Evolutionary conservation across 1,284 basidiomycete genomes (phyloP).

Genomic region (Trametes sp.): DNA sequence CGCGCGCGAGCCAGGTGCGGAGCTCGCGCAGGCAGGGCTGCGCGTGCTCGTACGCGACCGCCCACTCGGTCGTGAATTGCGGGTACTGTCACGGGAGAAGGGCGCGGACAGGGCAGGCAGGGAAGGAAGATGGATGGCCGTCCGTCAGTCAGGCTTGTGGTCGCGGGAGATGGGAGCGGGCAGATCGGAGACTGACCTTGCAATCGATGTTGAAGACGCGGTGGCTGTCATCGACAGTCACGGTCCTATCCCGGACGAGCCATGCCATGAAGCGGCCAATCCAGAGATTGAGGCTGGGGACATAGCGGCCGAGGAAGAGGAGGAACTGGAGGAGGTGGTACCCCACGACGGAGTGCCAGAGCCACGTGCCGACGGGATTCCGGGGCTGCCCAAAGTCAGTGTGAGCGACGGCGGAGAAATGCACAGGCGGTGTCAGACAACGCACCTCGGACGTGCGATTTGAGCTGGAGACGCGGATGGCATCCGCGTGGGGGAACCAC

Average conservation of each 20-base stretch:
- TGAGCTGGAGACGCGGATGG: conserved; percentile 77
- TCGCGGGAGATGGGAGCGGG: not conserved
- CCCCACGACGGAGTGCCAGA: conserved; percentile 73
- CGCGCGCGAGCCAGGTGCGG: conserved; percentile 76
- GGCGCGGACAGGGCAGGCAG: conserved; percentile 1
- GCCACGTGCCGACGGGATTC: conserved; percentile 64
- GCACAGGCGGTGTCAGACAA: conserved; percentile 14
- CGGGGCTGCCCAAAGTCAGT: conserved; percentile 48
- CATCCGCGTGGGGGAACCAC: conserved; percentile 91
- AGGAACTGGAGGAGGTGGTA: conserved; percentile 84
- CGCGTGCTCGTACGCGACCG: conserved; percentile 77
- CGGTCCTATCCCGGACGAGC: conserved; percentile 58
- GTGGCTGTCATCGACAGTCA: conserved; percentile 76
- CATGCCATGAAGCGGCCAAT: conserved; percentile 66
- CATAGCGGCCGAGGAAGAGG: conserved; percentile 73
- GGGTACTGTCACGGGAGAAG: conserved; percentile 63
- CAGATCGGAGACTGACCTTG: conserved; percentile 52
- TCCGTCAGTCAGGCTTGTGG: conserved; percentile 36
- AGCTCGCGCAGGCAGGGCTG: conserved; percentile 78
- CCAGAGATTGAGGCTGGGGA: conserved; percentile 61
- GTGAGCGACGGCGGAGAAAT: not conserved
- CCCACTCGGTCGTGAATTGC: conserved; percentile 95
- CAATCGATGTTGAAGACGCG: conserved; percentile 88
- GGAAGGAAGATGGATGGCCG: conserved; percentile 27
- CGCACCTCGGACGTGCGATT: conserved; percentile 83